Base-by-base conservation (phyloP, 164 flowering plant species). In the Litsea cubeba region DNA sequence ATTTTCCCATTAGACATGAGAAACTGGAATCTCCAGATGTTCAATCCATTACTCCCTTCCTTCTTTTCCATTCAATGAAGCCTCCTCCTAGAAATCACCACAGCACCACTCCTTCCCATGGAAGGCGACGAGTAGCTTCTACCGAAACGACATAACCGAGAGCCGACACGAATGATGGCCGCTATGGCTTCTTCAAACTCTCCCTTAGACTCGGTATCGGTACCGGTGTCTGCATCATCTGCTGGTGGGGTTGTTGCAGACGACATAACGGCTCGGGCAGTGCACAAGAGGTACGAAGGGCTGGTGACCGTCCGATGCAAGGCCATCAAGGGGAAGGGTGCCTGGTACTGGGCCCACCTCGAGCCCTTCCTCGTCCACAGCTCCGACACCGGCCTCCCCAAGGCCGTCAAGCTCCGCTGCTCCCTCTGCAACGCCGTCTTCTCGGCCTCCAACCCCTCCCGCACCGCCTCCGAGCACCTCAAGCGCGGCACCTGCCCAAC, bases 331-430 rank as follows among this genome's bases (percentile, higher is more conserved):
- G 98, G 98, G 3, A 95, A 95, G 77, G 98, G 98, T 12, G 98
- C 98, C 18, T 95, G 97, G 97, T 95, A 95, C 72, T 95, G 99
- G 99, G 86, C 90, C 1, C 95, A 95, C 85, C 81, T 95, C 7
- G 99, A 95, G 76, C 99, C 97, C 1, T 76, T 95, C 40, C 81
- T 95, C 62, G 87, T 93, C 11, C 87, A 83, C 74, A 83, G 84
- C 86, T 60, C 87, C 30, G 99, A 95, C 46, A 88, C 94, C 0
- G 92, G 92, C 1, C 74, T 89, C 2, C 85, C 97, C 57, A 91
- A 90, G 71, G 95, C 97, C 1, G 97, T 95, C 18, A 95, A 95
- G 84, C 93, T 95, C 74, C 77, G 91, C 23, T 95, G 98, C 77
- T 83, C 87, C 24, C 79, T 93, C 8, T 95, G 98, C 82, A 90